Conservation (phyloP, 805 yeast genomes). For the Alloascoidea hylecoeti region DNA sequence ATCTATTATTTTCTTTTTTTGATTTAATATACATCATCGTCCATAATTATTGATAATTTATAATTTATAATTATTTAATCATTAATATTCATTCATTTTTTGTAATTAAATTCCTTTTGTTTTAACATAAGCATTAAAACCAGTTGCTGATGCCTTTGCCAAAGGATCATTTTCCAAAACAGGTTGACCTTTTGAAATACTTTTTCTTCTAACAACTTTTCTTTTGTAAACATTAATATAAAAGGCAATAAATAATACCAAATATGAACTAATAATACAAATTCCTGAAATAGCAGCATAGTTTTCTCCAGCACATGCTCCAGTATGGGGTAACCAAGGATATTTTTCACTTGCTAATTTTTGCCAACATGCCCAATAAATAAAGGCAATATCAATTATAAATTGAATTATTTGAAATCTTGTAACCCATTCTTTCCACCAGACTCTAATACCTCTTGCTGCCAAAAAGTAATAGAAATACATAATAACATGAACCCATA, state of each 20-base stretch:
- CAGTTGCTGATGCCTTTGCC: not conserved
- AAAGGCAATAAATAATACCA: conserved; percentile 83
- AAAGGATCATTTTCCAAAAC: not conserved
- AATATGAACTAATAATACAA: conserved; percentile 73
- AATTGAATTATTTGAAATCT: conserved; percentile 91
- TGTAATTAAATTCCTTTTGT: not conserved
- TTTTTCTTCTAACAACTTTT: conserved; percentile 3
- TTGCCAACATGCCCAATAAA: conserved; percentile 88
- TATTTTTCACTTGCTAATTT: conserved; percentile 68
- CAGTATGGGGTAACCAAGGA: conserved; percentile 55
- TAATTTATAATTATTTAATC: no score
- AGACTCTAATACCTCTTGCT: conserved; percentile 85
- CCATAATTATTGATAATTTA: no score
- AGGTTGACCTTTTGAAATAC: not conserved
- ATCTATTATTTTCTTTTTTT: no score
- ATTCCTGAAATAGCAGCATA: conserved; percentile 90
- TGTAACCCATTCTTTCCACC: conserved; percentile 99
- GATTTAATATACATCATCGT: no score
- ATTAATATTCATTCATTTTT: no score
- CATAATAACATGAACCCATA: conserved; percentile 92
- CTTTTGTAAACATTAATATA: conserved; percentile 76
- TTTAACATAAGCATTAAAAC: conserved; percentile 1
- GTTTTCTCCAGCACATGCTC: conserved; percentile 86
- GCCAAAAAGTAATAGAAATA: conserved; percentile 94
- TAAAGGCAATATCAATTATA: conserved; percentile 75